These are phyloP conservation scores for Eucalyptus erythrocorys DNA, from an alignment of 345 rosid species.

Conservation along the genomic window DNA sequence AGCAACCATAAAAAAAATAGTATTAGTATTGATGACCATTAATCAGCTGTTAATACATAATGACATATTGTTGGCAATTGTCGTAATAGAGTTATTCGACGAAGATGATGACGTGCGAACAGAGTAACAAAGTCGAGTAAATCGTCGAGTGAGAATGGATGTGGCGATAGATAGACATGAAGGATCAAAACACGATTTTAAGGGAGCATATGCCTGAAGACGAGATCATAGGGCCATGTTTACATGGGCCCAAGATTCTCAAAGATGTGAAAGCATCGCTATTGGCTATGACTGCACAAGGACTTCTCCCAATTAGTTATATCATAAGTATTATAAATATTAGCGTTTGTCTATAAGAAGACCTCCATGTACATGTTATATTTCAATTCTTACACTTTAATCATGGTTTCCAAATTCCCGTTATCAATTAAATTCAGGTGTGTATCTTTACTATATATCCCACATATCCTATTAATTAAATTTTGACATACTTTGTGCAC, in stretches of 20 bases:
- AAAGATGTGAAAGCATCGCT: neutral
- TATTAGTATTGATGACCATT: neutral
- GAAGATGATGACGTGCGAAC: neutral
- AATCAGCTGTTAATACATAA: accelerated
- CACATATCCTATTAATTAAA: neutral
- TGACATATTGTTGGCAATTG: neutral
- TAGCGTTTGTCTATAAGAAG: too few species aligned
- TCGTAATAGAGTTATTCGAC: neutral
- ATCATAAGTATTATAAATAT: neutral
- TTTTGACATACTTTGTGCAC: neutral
- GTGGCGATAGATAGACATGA: too few species aligned
- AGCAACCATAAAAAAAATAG: neutral
- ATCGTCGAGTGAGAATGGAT: neutral
- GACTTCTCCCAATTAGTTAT: neutral
- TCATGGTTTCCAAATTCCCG: neutral
- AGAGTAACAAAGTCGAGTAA: too few species aligned
- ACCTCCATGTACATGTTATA: neutral
- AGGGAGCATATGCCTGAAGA: neutral
- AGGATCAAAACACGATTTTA: too few species aligned
- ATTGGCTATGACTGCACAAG: neutral
- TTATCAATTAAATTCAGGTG: neutral
- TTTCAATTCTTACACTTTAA: neutral
- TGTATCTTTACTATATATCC: neutral
- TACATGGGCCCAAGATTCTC: neutral
- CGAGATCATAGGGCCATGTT: too few species aligned